phyloP scores from a whole-genome alignment of 2,329 filamentous ascomycete genomes.

The Paramyrothecium roridum region DNA sequence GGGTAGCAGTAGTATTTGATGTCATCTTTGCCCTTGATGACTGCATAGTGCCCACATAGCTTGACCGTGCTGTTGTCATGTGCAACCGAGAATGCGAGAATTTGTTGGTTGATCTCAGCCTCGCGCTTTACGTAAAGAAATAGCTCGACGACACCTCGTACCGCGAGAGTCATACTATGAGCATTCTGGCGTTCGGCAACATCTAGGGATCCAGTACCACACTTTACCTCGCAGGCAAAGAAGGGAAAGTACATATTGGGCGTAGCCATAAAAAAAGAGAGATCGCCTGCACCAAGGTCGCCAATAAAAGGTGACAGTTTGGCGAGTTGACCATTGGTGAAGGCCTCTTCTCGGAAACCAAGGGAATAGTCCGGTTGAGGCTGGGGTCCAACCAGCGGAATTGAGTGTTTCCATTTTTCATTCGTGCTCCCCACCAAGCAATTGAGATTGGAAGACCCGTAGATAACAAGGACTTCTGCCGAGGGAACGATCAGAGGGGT shows the following conservation, averaged over 20 bases:
- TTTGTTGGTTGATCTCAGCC: conserved; percentile 29
- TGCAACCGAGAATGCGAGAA: conserved; percentile 16
- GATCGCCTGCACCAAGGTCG: conserved; percentile 22
- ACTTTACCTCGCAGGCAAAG: conserved; percentile 43
- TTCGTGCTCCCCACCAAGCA: too few species aligned
- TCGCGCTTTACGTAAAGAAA: conserved; percentile 29
- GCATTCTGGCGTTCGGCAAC: conserved; percentile 32
- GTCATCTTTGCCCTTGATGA: neutral
- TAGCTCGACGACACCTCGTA: conserved; percentile 31
- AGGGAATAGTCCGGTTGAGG: conserved; percentile 39
- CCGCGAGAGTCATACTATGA: conserved; percentile 19
- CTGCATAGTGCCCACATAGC: neutral
- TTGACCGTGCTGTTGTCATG: neutral
- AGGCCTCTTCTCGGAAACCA: conserved; percentile 33
- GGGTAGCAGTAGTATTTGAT: too few species aligned
- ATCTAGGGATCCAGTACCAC: conserved; percentile 28
- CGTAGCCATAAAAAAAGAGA: conserved; percentile 39
- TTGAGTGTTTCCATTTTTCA: conserved; percentile 35
- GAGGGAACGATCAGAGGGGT: too few species aligned
- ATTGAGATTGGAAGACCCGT: too few species aligned
- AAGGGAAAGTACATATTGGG: conserved; percentile 45
- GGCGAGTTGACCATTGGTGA: conserved; percentile 33
- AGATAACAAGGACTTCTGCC: too few species aligned
- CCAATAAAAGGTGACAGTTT: conserved; percentile 33
- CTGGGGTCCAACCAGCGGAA: conserved; percentile 26